Percentiles rank a stretch among this genome's conserved stretches.
Conservation (phyloP, 306 rosid genomes). For the Quercus aquifolioides region DNA sequence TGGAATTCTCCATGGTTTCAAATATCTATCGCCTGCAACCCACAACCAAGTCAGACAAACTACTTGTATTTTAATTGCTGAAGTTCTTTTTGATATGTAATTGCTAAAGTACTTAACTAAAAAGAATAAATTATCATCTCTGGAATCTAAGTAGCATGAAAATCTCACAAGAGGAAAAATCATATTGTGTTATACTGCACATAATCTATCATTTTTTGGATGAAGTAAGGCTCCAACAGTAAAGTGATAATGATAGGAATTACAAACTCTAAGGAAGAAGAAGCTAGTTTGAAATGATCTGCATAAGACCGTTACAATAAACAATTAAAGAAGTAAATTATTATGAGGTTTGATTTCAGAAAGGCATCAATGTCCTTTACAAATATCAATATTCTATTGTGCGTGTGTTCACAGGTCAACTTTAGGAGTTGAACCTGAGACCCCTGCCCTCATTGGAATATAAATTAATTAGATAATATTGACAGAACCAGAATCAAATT, state of each 20-base stretch:
- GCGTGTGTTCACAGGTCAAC: too few species aligned
- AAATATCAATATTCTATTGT: background rate
- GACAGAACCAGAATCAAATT: background rate
- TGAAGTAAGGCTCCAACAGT: background rate
- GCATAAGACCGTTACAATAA: background rate
- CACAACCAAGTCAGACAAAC: background rate
- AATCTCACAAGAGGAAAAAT: background rate
- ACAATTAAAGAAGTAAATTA: background rate
- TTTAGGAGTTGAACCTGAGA: too few species aligned
- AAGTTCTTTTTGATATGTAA: too few species aligned
- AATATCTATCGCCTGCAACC: conserved; percentile 81
- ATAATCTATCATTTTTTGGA: background rate
- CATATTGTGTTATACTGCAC: background rate
- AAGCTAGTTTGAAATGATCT: background rate
- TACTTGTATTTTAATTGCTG: background rate
- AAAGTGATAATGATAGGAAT: background rate
- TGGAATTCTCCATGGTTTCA: conserved; percentile 91
- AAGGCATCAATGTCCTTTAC: background rate
- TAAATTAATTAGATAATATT: background rate
- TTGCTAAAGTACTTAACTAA: too few species aligned
- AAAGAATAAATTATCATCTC: too few species aligned
- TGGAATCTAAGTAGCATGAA: background rate
- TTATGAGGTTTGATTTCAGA: background rate
- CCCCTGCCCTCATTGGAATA: background rate
- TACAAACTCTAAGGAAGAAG: background rate